Evolutionary conservation across 768 basidiomycete species (phyloP).

Genomic region (Pholiota molesta): DNA sequence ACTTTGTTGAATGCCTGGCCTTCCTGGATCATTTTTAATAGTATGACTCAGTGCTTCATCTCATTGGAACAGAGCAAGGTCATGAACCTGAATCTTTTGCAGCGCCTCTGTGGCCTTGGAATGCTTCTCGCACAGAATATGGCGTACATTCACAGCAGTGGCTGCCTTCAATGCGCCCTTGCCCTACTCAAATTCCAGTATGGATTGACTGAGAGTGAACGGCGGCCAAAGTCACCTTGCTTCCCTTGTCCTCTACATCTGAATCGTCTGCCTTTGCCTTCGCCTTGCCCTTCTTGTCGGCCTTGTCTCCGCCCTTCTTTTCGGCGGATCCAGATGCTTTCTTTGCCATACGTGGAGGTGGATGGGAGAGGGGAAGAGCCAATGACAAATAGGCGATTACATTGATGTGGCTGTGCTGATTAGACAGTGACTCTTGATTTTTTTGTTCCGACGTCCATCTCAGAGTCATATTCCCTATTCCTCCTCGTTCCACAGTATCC

Average conservation of each 20-base stretch:
- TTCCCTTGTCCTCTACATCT: constrained; percentile 39
- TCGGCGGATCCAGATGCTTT: constrained; percentile 28
- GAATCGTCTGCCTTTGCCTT: constrained; percentile 37
- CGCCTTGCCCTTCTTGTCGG: constrained; percentile 47
- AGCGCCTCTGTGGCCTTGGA: constrained; percentile 79
- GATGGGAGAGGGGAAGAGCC: constrained; percentile 12
- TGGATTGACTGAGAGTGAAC: neutral
- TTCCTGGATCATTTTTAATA: constrained; percentile 40
- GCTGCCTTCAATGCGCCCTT: constrained; percentile 75
- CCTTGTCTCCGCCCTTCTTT: constrained; percentile 31
- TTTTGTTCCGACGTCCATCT: constrained; percentile 15
- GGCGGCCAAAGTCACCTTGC: constrained; percentile 35
- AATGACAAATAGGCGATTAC: constrained; percentile 24
- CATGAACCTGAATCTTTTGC: constrained; percentile 73
- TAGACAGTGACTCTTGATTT: constrained; percentile 17
- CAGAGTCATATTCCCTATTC: constrained; percentile 15
- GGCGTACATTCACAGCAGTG: constrained; percentile 82
- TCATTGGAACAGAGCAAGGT: neutral
- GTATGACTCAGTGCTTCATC: constrained; percentile 1
- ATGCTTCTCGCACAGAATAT: constrained; percentile 89
- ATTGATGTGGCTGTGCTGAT: constrained; percentile 29
- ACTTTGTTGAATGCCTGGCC: constrained; percentile 88
- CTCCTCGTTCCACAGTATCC: constrained; percentile 9
- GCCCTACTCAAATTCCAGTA: constrained; percentile 33
- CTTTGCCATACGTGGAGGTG: constrained; percentile 35